Percentiles rank a stretch among this genome's conserved stretches.
phyloP scores from a whole-genome alignment of 2,329 filamentous ascomycete genomes.

The Emergomyces africanus region DNA sequence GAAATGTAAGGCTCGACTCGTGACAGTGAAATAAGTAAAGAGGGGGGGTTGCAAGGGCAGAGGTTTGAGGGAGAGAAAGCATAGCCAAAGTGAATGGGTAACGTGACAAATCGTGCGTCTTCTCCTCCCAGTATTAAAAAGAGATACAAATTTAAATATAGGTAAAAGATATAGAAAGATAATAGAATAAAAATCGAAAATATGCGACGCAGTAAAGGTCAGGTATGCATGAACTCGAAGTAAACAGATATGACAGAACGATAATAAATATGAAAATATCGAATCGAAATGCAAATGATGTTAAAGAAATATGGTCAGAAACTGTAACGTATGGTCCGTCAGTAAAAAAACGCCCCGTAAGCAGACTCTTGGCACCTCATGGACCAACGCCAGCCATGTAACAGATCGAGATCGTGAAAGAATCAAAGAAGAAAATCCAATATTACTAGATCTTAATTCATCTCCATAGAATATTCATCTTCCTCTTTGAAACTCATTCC shows the following conservation, averaged over 20 bases:
- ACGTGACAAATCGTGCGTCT: not conserved
- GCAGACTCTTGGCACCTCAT: not conserved
- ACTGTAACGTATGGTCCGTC: not conserved
- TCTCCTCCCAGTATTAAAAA: constrained; percentile 1
- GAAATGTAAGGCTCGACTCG: not conserved
- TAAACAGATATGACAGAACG: not conserved
- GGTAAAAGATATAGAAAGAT: not conserved
- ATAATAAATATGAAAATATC: not conserved
- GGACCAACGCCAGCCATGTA: constrained; percentile 4
- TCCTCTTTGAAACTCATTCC: constrained; percentile 79
- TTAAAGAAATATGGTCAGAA: not conserved
- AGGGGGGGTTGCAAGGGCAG: not conserved
- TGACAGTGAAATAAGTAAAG: not conserved
- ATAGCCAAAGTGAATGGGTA: not conserved
- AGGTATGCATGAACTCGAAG: not conserved
- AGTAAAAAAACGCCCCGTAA: not conserved
- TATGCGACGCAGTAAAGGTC: not conserved
- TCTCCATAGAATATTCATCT: constrained; percentile 82
- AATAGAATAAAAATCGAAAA: not conserved
- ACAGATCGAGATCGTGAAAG: not conserved
- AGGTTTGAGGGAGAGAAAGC: not conserved
- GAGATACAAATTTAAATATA: not conserved
- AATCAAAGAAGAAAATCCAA: not conserved
- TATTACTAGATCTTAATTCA: constrained; percentile 19
- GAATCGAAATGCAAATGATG: not conserved